A percentile compares a stretch with the other conserved stretches of the same genome.
Conservation (phyloP, 371 early-diverging fungal genomes). For the Quaeritorhiza haematococci region DNA sequence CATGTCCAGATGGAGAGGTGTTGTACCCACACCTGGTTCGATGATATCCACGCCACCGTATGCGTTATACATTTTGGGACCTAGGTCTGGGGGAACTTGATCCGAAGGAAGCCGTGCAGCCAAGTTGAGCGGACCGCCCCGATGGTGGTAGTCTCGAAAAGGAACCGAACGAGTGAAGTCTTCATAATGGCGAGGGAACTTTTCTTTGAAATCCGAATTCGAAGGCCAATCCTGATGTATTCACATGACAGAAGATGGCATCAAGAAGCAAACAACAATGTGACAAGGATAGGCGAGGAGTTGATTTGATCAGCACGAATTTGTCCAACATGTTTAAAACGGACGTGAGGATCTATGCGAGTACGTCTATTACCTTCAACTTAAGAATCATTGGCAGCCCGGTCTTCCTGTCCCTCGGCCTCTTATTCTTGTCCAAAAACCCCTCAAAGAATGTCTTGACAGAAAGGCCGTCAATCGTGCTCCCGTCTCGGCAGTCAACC, state of each 20-base stretch:
- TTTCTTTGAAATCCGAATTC: conserved; percentile 40
- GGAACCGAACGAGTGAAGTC: conserved; percentile 58
- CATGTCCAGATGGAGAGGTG: conserved; percentile 67
- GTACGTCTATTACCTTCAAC: conserved; percentile 30
- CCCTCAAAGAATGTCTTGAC: conserved; percentile 44
- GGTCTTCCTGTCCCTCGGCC: conserved; percentile 14
- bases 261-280: background rate
- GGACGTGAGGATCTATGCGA: conserved; percentile 24
- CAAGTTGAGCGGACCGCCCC: conserved; percentile 55
- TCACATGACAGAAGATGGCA: too few relatives aligned
- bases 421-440: conserved; percentile 14
- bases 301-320: background rate
- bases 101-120: conserved; percentile 48
- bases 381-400: conserved; percentile 29
- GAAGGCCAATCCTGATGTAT: conserved; percentile 64
- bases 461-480: background rate
- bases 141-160: conserved; percentile 52
- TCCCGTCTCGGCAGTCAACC: conserved; percentile 38
- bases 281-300: background rate
- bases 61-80: conserved; percentile 72
- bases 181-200: conserved; percentile 45
- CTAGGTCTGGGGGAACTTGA: conserved; percentile 58
- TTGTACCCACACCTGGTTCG: conserved; percentile 49
- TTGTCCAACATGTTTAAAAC: conserved; percentile 3
- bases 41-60: conserved; percentile 39